Evolutionary conservation across 2,329 filamentous ascomycete species (phyloP).

Genomic region (Rutstroemia sydowiana): DNA sequence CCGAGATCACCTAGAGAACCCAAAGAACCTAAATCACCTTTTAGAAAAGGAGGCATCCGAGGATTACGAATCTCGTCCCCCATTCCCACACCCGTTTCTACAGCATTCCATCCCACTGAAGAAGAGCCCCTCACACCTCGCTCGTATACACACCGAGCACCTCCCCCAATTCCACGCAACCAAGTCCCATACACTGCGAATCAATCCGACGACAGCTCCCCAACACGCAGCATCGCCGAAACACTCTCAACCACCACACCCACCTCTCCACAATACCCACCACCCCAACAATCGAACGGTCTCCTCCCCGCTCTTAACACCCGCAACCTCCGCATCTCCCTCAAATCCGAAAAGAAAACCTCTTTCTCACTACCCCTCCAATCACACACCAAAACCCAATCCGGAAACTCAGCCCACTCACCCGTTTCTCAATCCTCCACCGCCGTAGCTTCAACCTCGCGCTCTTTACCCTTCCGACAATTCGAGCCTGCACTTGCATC

Average conservation of each 20-base stretch:
- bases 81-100: conserved; percentile 56
- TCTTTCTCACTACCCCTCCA: conserved; percentile 10
- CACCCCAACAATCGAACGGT: not conserved
- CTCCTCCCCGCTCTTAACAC: conserved; percentile 1
- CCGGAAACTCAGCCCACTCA: not conserved
- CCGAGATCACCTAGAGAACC: conserved; percentile 1
- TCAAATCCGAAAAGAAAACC: conserved; percentile 19
- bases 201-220: conserved; percentile 17
- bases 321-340: conserved; percentile 10
- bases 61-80: conserved; percentile 56
- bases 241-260: conserved; percentile 18
- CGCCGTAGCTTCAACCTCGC: conserved; percentile 14
- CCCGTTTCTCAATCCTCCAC: conserved; percentile 1
- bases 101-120: conserved; percentile 49
- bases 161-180: conserved; percentile 47
- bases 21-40: conserved; percentile 36
- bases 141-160: conserved; percentile 49
- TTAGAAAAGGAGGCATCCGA: conserved; percentile 32
- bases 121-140: conserved; percentile 51
- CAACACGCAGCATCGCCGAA: conserved; percentile 24
- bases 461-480: conserved; percentile 51
- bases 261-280: conserved; percentile 2
- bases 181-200: conserved; percentile 31
- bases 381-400: conserved; percentile 9
- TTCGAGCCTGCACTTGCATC: conserved; percentile 48